These are phyloP conservation scores for Pleurotus platypus DNA, from an alignment of 768 basidiomycete genomes.

Conservation along the genomic window DNA sequence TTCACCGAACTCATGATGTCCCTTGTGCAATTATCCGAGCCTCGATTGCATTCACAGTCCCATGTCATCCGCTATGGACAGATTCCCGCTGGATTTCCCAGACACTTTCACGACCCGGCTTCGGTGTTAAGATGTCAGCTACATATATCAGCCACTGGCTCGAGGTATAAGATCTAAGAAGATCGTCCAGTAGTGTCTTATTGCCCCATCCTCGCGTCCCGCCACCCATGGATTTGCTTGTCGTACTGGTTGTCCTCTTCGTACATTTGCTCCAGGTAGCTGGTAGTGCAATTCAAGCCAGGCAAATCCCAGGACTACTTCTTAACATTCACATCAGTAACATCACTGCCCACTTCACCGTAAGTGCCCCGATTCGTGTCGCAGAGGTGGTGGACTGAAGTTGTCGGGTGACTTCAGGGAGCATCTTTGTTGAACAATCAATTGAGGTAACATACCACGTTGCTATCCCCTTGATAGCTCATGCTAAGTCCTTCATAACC, in stretches of 20 bases:
- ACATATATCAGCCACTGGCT: background rate
- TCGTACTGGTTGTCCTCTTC: background rate
- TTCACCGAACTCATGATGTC: too few species aligned
- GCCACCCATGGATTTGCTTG: background rate
- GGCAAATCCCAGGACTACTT: background rate
- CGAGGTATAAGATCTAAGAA: background rate
- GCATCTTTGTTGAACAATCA: conserved; percentile 1
- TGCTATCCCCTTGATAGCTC: background rate
- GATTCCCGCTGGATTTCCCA: too few species aligned
- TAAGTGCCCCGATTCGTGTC: background rate
- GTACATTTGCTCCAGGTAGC: background rate
- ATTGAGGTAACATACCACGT: background rate
- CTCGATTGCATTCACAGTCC: too few species aligned
- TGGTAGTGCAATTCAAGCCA: background rate
- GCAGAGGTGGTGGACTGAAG: background rate
- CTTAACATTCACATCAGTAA: background rate
- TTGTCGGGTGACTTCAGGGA: background rate
- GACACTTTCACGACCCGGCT: too few species aligned
- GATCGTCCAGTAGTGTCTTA: background rate
- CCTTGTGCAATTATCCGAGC: too few species aligned
- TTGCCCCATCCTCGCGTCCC: background rate
- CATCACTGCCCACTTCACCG: conserved; percentile 3
- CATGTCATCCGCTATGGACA: too few species aligned
- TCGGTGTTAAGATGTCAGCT: too few species aligned
- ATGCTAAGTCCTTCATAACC: background rate